phyloP scores from a whole-genome alignment of 73 alveolate species.

The Effrenium voratum region DNA sequence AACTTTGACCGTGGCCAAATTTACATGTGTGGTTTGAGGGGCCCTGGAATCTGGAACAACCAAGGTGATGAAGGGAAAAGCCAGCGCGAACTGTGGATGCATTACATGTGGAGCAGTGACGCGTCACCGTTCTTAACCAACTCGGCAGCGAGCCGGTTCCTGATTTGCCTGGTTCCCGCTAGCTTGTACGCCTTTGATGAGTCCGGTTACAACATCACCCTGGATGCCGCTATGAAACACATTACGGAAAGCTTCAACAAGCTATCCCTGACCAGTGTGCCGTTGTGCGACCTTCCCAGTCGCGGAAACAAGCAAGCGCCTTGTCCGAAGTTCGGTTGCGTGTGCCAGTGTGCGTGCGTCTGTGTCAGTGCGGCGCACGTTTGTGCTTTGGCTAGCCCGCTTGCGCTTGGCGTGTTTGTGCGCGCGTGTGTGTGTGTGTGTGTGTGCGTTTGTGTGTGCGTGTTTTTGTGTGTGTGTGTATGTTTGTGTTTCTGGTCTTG shows the following conservation, averaged over 20 bases:
- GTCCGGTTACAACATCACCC: not conserved
- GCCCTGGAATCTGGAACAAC: not conserved
- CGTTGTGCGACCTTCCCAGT: too few species aligned
- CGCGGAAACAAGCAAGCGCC: too few species aligned
- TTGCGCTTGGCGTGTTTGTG: too few species aligned
- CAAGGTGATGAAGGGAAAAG: not conserved
- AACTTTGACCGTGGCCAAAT: not conserved
- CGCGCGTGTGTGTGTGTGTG: too few species aligned
- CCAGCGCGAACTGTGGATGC: slow-evolving; percentile 19
- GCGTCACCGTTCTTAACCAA: not conserved
- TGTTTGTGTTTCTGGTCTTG: too few species aligned
- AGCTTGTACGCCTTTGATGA: not conserved
- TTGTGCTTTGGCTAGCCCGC: too few species aligned
- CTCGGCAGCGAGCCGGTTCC: not conserved
- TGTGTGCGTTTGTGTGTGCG: too few species aligned
- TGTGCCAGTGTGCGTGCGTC: too few species aligned
- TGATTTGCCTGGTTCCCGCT: not conserved
- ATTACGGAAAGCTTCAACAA: not conserved
- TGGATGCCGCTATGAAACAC: not conserved
- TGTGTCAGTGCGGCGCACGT: too few species aligned
- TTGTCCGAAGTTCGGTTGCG: too few species aligned
- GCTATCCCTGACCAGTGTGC: too few species aligned
- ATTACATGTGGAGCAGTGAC: not conserved
- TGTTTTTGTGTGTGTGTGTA: too few species aligned
- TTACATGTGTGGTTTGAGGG: not conserved